Conservation (phyloP, 805 yeast species). For the Metschnikowia borealis region DNA sequence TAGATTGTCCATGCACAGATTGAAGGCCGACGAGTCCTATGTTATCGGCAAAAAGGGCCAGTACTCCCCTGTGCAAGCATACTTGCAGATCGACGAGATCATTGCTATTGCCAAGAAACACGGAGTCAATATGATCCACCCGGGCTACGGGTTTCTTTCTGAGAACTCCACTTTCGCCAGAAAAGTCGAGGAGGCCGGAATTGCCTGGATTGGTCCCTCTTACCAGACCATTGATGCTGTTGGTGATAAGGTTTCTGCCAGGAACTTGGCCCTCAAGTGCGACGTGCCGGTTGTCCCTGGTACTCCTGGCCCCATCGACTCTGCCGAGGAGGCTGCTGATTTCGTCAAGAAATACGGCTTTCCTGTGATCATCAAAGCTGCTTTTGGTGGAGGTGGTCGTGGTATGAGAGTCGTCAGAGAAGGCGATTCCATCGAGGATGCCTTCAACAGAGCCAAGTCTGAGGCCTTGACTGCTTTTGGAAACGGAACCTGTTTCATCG, state of each 20-base stretch:
- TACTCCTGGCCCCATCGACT: constrained; percentile 92
- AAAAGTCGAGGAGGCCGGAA: constrained; percentile 85
- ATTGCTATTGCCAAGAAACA: constrained; percentile 61
- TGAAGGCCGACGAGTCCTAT: constrained; percentile 92
- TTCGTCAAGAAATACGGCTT: constrained; percentile 84
- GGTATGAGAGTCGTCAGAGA: constrained; percentile 99
- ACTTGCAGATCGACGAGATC: constrained; percentile 92
- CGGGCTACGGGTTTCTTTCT: constrained; percentile 61
- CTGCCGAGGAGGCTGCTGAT: constrained; percentile 68
- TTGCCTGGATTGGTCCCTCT: constrained; percentile 95
- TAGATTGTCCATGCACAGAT: constrained; percentile 87
- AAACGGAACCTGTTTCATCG: constrained; percentile 96
- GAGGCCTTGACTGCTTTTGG: constrained; percentile 97
- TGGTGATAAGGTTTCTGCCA: constrained; percentile 95
- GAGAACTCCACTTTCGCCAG: constrained; percentile 92
- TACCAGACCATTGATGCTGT: constrained; percentile 84
- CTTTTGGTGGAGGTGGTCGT: constrained; percentile 99
- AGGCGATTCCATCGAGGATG: constrained; percentile 89
- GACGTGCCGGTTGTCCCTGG: constrained; percentile 96
- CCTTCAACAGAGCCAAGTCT: constrained; percentile 87
- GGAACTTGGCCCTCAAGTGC: constrained; percentile 76
- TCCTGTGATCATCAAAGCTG: constrained; percentile 98
- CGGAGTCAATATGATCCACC: constrained; percentile 38
- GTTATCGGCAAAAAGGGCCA: constrained; percentile 87
- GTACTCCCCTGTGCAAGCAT: constrained; percentile 93